Conservation (phyloP, 306 rosid species). For the Pyrus bretschneideri region DNA sequence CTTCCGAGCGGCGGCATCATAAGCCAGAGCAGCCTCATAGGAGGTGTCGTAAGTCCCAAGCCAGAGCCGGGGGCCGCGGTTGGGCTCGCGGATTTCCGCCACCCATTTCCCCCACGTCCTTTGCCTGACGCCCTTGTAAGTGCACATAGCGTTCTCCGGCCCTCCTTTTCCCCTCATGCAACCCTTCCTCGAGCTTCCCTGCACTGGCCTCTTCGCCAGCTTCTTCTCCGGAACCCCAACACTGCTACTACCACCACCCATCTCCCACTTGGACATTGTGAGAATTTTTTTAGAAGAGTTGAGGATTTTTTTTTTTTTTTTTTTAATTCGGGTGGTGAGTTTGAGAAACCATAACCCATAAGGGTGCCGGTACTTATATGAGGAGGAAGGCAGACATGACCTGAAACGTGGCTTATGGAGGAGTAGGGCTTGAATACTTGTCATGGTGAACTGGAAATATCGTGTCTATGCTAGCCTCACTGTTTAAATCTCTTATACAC, state of each 20-base stretch:
- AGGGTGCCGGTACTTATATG: slow-evolving; percentile 26
- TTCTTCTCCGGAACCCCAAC: slow-evolving; percentile 22
- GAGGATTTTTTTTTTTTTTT: background rate
- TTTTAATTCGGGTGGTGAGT: background rate
- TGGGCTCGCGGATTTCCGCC: slow-evolving; percentile 91
- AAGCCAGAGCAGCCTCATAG: slow-evolving; percentile 75
- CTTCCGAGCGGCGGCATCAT: slow-evolving; percentile 69
- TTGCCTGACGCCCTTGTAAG: slow-evolving; percentile 86
- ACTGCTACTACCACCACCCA: background rate
- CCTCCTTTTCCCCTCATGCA: slow-evolving; percentile 97
- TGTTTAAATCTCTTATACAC: slow-evolving; percentile 44
- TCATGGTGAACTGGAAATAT: slow-evolving; percentile 37
- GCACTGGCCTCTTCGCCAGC: slow-evolving; percentile 34
- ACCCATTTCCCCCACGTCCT: slow-evolving; percentile 99
- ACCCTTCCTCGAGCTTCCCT: slow-evolving; percentile 76
- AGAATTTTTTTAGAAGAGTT: background rate
- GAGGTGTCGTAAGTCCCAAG: slow-evolving; percentile 79
- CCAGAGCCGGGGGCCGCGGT: slow-evolving; percentile 90
- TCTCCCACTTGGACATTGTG: slow-evolving; percentile 29
- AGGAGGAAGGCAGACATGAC: background rate
- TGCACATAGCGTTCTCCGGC: slow-evolving; percentile 74
- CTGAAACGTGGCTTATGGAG: slow-evolving; percentile 66
- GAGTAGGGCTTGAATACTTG: slow-evolving; percentile 44
- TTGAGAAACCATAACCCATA: background rate
- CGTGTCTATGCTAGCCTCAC: slow-evolving; percentile 58